These are phyloP conservation scores for Amorphotheca resinae DNA, from an alignment of 495 filamentous ascomycete species.

Conservation along the genomic window DNA sequence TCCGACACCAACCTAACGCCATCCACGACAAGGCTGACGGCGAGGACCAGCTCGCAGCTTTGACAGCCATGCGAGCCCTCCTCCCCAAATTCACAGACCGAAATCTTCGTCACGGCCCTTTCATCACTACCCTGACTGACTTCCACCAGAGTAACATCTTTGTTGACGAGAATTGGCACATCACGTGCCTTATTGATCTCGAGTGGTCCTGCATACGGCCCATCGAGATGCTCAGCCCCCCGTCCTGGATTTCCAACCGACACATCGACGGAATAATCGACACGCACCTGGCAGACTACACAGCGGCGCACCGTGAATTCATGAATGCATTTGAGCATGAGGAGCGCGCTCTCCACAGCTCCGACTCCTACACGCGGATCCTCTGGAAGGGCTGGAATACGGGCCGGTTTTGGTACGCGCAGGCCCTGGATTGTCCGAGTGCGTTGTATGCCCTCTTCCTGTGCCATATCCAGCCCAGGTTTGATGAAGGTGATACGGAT, in stretches of 20 bases:
- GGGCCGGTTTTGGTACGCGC: not conserved
- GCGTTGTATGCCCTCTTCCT: not conserved
- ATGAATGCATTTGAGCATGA: not conserved
- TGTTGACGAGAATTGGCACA: slow-evolving; percentile 14
- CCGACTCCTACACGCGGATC: not conserved
- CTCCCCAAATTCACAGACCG: not conserved
- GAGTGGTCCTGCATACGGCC: slow-evolving; percentile 24
- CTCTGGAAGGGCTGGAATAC: not conserved
- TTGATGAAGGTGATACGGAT: no score
- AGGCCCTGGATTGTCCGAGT: not conserved
- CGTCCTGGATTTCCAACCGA: slow-evolving; percentile 23
- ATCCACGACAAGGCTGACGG: not conserved
- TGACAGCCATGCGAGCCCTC: not conserved
- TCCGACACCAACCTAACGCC: not conserved
- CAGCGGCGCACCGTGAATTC: not conserved
- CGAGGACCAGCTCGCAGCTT: not conserved
- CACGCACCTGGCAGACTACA: not conserved
- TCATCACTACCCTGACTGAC: not conserved
- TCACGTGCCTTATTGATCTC: slow-evolving; percentile 18
- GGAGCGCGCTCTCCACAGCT: not conserved
- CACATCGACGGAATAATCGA: slow-evolving; percentile 16
- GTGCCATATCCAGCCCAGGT: not conserved
- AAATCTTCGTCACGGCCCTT: not conserved
- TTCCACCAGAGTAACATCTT: slow-evolving; percentile 13
- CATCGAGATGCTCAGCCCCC: slow-evolving; percentile 22